Evolutionary conservation across 192 early-diverging fungal species (phyloP).

Genomic region (Backusella tuberculispora): DNA sequence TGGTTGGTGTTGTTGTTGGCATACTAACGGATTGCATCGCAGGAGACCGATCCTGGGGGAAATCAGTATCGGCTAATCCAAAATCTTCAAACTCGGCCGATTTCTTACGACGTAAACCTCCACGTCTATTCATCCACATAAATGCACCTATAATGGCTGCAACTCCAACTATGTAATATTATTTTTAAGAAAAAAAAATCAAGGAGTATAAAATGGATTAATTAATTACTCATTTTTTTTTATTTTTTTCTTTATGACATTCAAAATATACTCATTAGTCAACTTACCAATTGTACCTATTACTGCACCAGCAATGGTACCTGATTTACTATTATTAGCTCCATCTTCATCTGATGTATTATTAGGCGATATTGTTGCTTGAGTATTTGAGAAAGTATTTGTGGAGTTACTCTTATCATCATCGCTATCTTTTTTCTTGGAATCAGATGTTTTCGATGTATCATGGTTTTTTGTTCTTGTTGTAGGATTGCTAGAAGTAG

Average conservation of each 20-base stretch:
- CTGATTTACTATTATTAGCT: slow-evolving; percentile 21
- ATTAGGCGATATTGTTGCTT: neutral
- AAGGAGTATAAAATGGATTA: neutral
- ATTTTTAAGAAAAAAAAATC: neutral
- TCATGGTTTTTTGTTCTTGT: neutral
- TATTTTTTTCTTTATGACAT: neutral
- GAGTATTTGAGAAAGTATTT: neutral
- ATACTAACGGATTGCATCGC: slow-evolving; percentile 6
- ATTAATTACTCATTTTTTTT: slow-evolving; percentile 2
- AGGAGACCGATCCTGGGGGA: slow-evolving; percentile 28
- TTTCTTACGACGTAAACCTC: slow-evolving; percentile 27
- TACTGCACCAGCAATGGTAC: slow-evolving; percentile 24
- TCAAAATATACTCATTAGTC: neutral
- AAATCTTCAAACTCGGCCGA: slow-evolving; percentile 40
- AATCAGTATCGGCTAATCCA: slow-evolving; percentile 40
- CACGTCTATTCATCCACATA: slow-evolving; percentile 33
- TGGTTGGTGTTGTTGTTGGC: neutral
- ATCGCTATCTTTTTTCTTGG: slow-evolving; percentile 6
- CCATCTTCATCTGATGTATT: neutral
- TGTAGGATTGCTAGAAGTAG: slow-evolving; percentile 11
- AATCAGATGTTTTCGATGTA: neutral
- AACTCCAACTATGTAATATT: slow-evolving; percentile 30
- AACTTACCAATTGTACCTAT: slow-evolving; percentile 27
- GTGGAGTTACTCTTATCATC: neutral
- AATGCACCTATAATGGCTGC: slow-evolving; percentile 39